These are phyloP conservation scores for Quercus phellos DNA, from an alignment of 331 rosid species.

Conservation along the genomic window DNA sequence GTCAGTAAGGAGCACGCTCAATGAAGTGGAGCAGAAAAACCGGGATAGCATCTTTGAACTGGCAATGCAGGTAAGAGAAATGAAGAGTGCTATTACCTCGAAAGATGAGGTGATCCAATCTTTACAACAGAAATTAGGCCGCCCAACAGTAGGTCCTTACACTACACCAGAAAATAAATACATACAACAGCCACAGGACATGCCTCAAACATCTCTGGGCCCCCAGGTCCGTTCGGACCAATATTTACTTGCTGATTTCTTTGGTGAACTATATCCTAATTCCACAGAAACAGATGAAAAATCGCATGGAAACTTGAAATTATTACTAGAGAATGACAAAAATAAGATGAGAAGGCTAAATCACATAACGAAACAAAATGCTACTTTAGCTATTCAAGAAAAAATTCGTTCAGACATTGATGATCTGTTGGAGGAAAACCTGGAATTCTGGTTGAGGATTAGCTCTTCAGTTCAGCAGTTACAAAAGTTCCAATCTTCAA, in stretches of 20 bases:
- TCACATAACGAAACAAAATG: conserved; percentile 7
- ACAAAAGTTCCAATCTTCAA: conserved; percentile 61
- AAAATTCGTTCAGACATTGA: conserved; percentile 62
- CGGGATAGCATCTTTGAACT: conserved; percentile 57
- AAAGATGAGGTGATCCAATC: conserved; percentile 58
- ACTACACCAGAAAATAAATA: conserved; percentile 40
- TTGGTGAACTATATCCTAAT: conserved; percentile 14
- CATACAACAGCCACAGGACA: conserved; percentile 39
- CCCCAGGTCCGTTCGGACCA: conserved; percentile 18
- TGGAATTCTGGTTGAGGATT: conserved; percentile 87
- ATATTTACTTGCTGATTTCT: conserved; percentile 17
- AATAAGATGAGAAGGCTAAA: conserved; percentile 15
- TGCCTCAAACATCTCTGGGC: conserved; percentile 21
- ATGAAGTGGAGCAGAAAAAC: conserved; percentile 59
- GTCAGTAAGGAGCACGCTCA: conserved; percentile 56
- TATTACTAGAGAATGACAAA: background rate
- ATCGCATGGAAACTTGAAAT: conserved; percentile 14
- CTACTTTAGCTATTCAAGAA: conserved; percentile 46
- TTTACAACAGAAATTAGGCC: conserved; percentile 40
- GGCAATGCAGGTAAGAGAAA: conserved; percentile 61
- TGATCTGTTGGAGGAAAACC: conserved; percentile 60
- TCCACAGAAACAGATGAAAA: conserved; percentile 5
- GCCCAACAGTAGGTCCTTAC: conserved; percentile 35
- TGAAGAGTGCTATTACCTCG: conserved; percentile 43
- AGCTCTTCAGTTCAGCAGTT: conserved; percentile 85